These are phyloP conservation scores for Penicillium sp. DNA, from an alignment of 2,329 filamentous ascomycete genomes.

Conservation along the genomic window DNA sequence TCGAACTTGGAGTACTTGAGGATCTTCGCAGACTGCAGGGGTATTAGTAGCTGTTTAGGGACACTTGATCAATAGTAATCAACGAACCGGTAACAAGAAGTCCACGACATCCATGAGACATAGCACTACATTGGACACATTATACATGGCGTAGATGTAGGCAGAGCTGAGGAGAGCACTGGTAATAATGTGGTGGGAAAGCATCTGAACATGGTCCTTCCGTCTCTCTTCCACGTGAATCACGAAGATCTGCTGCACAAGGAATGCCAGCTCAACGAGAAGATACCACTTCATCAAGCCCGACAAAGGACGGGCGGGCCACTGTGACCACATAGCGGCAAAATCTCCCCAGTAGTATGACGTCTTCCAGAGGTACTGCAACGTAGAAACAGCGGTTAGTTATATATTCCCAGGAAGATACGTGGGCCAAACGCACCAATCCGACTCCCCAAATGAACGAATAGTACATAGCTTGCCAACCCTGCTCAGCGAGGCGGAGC, in stretches of 20 bases:
- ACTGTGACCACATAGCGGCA: conserved; percentile 70
- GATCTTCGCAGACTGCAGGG: conserved; percentile 68
- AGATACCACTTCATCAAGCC: conserved; percentile 80
- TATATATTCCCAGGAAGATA: not conserved
- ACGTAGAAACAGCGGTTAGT: conserved; percentile 5
- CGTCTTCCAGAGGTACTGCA: conserved; percentile 67
- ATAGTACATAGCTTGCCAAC: conserved; percentile 82
- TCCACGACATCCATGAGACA: conserved; percentile 92
- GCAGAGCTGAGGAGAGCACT: conserved; percentile 68
- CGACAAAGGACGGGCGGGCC: conserved; percentile 67
- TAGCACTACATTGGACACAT: conserved; percentile 79
- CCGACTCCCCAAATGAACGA: conserved; percentile 71
- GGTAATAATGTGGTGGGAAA: conserved; percentile 87
- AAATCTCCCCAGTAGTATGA: conserved; percentile 73
- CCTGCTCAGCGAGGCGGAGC: conserved; percentile 85
- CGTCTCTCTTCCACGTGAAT: conserved; percentile 89
- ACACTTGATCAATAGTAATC: not conserved
- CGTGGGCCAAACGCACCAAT: conserved; percentile 51
- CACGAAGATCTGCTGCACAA: conserved; percentile 86
- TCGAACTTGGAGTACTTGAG: conserved; percentile 79
- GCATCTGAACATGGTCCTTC: conserved; percentile 95
- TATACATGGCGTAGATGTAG: conserved; percentile 78
- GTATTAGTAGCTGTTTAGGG: conserved; percentile 2
- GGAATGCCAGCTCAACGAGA: conserved; percentile 81
- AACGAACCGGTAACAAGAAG: conserved; percentile 68